Base-by-base conservation (phyloP, 2,329 filamentous ascomycete species). In the Balansia obtecta region DNA sequence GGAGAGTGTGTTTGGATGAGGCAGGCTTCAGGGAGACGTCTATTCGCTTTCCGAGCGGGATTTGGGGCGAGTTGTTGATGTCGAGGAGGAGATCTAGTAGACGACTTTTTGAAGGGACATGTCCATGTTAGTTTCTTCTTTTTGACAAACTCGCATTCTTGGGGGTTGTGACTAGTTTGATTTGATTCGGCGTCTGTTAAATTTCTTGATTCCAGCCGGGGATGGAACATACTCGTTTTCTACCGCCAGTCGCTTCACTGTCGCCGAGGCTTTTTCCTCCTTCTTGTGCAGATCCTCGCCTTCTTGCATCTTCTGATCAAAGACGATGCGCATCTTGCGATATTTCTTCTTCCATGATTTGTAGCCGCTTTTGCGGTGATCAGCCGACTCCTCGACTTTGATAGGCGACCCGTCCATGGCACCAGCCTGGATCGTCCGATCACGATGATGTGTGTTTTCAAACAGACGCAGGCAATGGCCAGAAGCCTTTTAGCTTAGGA, bases 281-380 rank as follows among this genome's bases (percentile, higher is more conserved):
- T 86, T 76, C 59, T 82, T 81, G 68, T 93, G 93, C 53, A 93
- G 75, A 50, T 83, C 78, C 68, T 95, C 93, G 65, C 88, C 86
- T 56, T 88, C 81, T 51, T 83, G 79, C 79, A 90, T 87, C 61
- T 80, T 81, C 47, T 82, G 75, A 58, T 93, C 86, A 62, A 93
- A 94, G 30, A 76, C 73, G 64, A 85, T 76, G 68, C 85, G 83
- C 82, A 93, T 87, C 76, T 94, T 94, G 60, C 86, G 85, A 67
- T 94, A 98, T 74, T 98, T 98, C 71, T 95, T 95, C 77, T 87
- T 88, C 75, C 77, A 85, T 43, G 80, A 85, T 62, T 80, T 83
- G 66, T 83, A 80, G 71, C 76, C 60, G 69, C 72, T 66, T 71
- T 59, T 62, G 57, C 58, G 64, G 45, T 61, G 60, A 46, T 76